Evolutionary conservation across 148 eudicot species (phyloP).

Genomic region (Salicornia ramosissima): DNA sequence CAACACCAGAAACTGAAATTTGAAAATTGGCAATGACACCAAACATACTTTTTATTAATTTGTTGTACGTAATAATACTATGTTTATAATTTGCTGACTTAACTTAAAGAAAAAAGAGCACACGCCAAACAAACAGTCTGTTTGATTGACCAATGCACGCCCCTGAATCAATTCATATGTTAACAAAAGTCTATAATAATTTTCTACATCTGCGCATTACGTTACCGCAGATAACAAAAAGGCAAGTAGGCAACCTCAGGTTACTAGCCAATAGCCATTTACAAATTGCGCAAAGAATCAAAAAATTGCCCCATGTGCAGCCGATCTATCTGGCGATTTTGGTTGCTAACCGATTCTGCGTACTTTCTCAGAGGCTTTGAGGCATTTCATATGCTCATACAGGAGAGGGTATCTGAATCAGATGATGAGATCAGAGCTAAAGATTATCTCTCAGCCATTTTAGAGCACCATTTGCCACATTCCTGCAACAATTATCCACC

Average conservation of each 20-base stretch:
- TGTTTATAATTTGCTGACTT: not conserved
- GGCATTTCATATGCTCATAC: constrained; percentile 17
- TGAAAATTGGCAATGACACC: not conserved
- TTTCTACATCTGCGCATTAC: constrained; percentile 18
- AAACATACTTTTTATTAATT: not conserved
- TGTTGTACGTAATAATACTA: too few relatives aligned
- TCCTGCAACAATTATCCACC: constrained; percentile 45
- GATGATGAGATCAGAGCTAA: constrained; percentile 24
- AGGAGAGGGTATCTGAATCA: not conserved
- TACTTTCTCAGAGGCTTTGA: constrained; percentile 15
- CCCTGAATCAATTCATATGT: constrained; percentile 10
- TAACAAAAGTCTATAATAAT: constrained; percentile 7
- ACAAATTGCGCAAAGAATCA: constrained; percentile 27
- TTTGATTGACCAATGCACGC: not conserved
- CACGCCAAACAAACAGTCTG: not conserved
- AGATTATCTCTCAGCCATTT: constrained; percentile 82
- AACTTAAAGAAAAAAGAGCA: not conserved
- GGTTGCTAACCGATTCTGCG: not conserved
- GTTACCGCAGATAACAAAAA: constrained; percentile 1
- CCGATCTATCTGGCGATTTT: not conserved
- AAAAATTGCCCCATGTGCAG: constrained; percentile 10
- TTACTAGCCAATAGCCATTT: constrained; percentile 21
- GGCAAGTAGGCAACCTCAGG: not conserved
- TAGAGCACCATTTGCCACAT: constrained; percentile 71
- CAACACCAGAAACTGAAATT: not conserved